Percentiles rank a stretch among this genome's conserved stretches.
Conservation (phyloP, 495 filamentous ascomycete species). For the Amphirosellinia nigrospora region DNA sequence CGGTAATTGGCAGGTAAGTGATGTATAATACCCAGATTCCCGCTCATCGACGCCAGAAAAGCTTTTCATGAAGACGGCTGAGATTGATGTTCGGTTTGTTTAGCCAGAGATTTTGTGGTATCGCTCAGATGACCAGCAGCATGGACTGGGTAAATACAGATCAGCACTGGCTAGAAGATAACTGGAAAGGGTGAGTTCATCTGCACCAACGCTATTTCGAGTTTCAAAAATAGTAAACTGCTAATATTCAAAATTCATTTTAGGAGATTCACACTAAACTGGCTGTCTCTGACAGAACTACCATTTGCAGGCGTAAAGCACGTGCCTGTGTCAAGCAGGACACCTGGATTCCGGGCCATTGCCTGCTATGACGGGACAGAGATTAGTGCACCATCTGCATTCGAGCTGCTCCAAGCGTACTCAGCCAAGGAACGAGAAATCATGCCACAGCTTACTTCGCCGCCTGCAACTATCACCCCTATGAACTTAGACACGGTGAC, state of each 20-base stretch:
- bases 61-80: not conserved
- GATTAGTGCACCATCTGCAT: conserved; percentile 10
- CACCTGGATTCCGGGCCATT: conserved; percentile 10
- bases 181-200: conserved; percentile 9
- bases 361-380: conserved; percentile 12
- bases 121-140: conserved; percentile 8
- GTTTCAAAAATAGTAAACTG: not conserved
- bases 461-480: not conserved
- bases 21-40: not conserved
- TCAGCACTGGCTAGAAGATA: conserved; percentile 9
- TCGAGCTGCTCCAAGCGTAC: conserved; percentile 11
- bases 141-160: conserved; percentile 15
- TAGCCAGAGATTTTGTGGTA: conserved; percentile 16
- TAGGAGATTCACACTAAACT: conserved; percentile 7
- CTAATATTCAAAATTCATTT: not conserved
- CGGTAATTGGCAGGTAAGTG: conserved; percentile 13
- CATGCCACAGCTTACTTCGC: not conserved
- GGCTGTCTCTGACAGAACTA: not conserved
- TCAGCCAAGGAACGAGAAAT: not conserved
- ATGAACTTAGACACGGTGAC: not conserved
- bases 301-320: conserved; percentile 10
- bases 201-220: not conserved
- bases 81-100: not conserved
- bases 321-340: conserved; percentile 14
- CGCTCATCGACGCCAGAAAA: not conserved